These are phyloP conservation scores for Mycosphaerella arachidis DNA, from an alignment of 2,329 filamentous ascomycete species.

Conservation along the genomic window DNA sequence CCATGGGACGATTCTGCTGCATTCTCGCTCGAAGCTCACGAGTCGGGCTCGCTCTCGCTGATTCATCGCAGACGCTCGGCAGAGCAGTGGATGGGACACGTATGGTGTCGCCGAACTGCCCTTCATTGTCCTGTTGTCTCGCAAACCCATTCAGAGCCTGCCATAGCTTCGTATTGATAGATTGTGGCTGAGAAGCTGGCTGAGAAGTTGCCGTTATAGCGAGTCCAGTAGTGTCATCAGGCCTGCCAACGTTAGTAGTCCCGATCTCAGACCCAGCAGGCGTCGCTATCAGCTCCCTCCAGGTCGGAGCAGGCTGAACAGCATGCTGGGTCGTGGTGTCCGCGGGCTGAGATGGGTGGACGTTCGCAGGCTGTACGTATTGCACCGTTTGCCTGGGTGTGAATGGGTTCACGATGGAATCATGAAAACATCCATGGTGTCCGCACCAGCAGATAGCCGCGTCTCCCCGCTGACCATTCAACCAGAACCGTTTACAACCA, in stretches of 20 bases:
- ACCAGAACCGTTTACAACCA: slow-evolving; percentile 53
- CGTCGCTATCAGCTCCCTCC: slow-evolving; percentile 21
- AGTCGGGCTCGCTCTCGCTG: slow-evolving; percentile 12
- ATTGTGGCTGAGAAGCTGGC: slow-evolving; percentile 18
- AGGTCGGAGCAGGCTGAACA: slow-evolving; percentile 18
- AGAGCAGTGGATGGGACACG: slow-evolving; percentile 30
- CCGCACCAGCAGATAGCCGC: slow-evolving; percentile 50
- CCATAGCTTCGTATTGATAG: slow-evolving; percentile 32
- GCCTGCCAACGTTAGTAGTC: neutral
- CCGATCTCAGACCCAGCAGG: slow-evolving; percentile 5
- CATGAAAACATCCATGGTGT: slow-evolving; percentile 56
- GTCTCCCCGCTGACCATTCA: slow-evolving; percentile 27
- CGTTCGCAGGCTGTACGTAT: neutral
- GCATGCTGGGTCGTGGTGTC: slow-evolving; percentile 3
- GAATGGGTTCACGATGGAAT: slow-evolving; percentile 11
- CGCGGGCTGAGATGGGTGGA: slow-evolving; percentile 8
- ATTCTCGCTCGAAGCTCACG: slow-evolving; percentile 10
- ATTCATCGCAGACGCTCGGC: slow-evolving; percentile 29
- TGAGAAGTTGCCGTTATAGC: slow-evolving; percentile 24
- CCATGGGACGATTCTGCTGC: slow-evolving; percentile 20
- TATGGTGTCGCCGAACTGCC: slow-evolving; percentile 20
- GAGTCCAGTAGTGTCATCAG: slow-evolving; percentile 19
- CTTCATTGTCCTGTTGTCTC: slow-evolving; percentile 29
- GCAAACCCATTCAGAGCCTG: slow-evolving; percentile 35
- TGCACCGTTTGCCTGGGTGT: neutral